Base-by-base conservation (phyloP, 345 rosid genomes). In the Linum lewisii region DNA sequence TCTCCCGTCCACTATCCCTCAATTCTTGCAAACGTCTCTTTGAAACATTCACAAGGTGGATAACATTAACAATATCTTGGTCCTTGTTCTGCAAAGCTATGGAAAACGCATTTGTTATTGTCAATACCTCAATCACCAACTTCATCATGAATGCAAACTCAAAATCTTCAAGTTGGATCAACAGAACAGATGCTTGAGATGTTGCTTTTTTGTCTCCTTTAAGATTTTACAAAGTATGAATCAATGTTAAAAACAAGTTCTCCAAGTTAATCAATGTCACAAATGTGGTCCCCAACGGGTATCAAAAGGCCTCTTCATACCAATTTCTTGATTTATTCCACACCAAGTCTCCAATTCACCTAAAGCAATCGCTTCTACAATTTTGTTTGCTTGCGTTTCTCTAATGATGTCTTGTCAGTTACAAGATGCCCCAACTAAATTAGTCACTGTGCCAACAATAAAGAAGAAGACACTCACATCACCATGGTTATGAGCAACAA, bases 41-140 rank as follows among this genome's bases (percentile, higher is more conserved):
- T 20, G 11, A 20, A 10, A 54, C 11, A 26, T 18, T n/a, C n/a
- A n/a, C n/a, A n/a, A n/a, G n/a, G n/a, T n/a, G n/a, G n/a, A n/a
- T n/a, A n/a, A n/a, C n/a, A 60, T 54, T 60, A 1, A 45, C 60
- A 6, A 67, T 67, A 18, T 60, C 24, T 54, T 60, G 16, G 21
- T 61, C 24, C 14, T 60, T 59, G 22, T 14, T 51, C 59, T 52
- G 18, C 5, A 66, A 59, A 18, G 24, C 38, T 7, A 50, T 8
- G 8, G 58, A 59, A 6, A 60, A 24, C 38, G 52, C 51, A 67
- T 54, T 9, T n/a, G 37, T 57, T 1, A 65, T 57, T 21, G 62
- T 36, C n/a, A 57, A 16, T 9, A 65, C 9, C 5, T 21, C 21
- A 15, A 26, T 21, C 50, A 29, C 58, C 22, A 57, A 49, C 18